phyloP scores from a whole-genome alignment of 2,329 filamentous ascomycete species.

The Purpureocillium lavendulum region DNA sequence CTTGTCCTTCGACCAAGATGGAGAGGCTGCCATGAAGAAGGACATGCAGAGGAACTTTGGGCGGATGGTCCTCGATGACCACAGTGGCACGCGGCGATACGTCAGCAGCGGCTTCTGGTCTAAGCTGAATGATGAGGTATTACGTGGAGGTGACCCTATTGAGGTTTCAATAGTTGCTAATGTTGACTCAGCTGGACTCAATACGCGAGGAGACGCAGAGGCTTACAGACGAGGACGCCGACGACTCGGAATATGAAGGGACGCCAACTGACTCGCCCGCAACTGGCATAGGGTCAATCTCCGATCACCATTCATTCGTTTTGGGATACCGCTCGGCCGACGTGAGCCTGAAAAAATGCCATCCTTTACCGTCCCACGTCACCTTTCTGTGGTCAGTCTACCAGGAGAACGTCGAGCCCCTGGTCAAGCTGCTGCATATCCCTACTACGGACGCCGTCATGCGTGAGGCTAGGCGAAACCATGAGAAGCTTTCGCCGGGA shows the following conservation, averaged over 20 bases:
- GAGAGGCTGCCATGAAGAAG: slow-evolving; percentile 16
- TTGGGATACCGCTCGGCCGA: slow-evolving; percentile 65
- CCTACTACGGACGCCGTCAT: slow-evolving; percentile 57
- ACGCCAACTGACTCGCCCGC: slow-evolving; percentile 35
- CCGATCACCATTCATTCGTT: slow-evolving; percentile 63
- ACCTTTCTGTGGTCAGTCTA: slow-evolving; percentile 62
- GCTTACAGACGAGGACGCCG: slow-evolving; percentile 34
- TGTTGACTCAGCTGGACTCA: slow-evolving; percentile 20
- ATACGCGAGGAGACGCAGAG: slow-evolving; percentile 41
- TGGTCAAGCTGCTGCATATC: slow-evolving; percentile 64
- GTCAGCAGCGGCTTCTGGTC: slow-evolving; percentile 73
- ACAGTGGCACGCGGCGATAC: slow-evolving; percentile 60
- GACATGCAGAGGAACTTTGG: slow-evolving; percentile 46
- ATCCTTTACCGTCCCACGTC: slow-evolving; percentile 58
- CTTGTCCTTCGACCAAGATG: slow-evolving; percentile 22
- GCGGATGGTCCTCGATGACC: slow-evolving; percentile 61
- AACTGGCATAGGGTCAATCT: slow-evolving; percentile 18
- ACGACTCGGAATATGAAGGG: slow-evolving; percentile 54
- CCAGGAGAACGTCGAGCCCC: slow-evolving; percentile 64
- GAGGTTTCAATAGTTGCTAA: no score
- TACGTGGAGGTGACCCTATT: slow-evolving; percentile 11
- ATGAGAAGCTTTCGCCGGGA: slow-evolving; percentile 46
- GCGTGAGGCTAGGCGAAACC: slow-evolving; percentile 49
- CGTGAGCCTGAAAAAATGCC: slow-evolving; percentile 55
- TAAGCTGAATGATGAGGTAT: slow-evolving; percentile 64